Evolutionary conservation across 2,329 filamentous ascomycete species (phyloP).

Genomic region (Xylaria sp.): DNA sequence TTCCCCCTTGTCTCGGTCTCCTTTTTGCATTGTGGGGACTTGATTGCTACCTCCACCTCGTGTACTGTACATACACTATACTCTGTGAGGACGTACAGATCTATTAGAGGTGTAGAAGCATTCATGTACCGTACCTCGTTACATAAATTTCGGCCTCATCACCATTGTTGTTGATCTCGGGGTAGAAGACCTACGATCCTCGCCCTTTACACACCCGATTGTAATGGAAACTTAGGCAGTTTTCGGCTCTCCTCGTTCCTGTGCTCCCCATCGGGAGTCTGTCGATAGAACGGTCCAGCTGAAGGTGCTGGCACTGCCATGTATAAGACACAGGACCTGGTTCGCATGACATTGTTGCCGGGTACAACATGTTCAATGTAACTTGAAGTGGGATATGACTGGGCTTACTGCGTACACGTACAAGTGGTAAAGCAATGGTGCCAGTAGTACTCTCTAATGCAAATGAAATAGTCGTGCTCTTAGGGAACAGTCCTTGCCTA

Average conservation of each 20-base stretch:
- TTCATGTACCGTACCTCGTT: not conserved
- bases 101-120: no score
- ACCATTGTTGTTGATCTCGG: not conserved
- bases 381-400: constrained; percentile 8
- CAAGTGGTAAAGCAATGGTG: not conserved
- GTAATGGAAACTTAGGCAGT: not conserved
- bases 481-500: not conserved
- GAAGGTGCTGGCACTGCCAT: not conserved
- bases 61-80: no score
- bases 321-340: constrained; percentile 17
- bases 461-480: not conserved
- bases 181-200: not conserved
- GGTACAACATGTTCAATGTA: constrained; percentile 9
- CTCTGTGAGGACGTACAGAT: no score
- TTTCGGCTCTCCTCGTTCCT: not conserved
- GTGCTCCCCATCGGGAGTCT: not conserved
- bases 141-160: not conserved
- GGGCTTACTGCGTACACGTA: constrained; percentile 3
- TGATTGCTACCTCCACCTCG: constrained; percentile 9
- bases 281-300: not conserved
- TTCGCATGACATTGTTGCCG: constrained; percentile 20
- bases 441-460: not conserved
- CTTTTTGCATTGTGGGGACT: constrained; percentile 32
- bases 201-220: not conserved
- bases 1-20: constrained; percentile 28